These are phyloP conservation scores for Nannizzia gypsea DNA, from an alignment of 2,329 filamentous ascomycete genomes.

Conservation along the genomic window DNA sequence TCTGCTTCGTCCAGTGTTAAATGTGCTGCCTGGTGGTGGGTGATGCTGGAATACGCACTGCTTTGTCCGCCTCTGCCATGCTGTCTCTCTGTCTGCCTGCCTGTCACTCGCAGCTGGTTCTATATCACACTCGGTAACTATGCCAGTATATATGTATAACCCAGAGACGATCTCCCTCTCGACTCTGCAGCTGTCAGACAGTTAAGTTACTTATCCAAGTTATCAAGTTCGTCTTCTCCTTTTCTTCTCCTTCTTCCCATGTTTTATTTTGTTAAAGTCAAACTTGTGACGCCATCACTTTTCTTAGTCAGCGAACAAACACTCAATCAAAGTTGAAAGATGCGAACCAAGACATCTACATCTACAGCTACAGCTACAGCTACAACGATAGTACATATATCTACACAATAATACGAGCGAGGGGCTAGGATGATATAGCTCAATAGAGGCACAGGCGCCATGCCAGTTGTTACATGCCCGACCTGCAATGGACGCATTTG, in stretches of 20 bases:
- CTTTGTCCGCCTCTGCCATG: conserved; percentile 14
- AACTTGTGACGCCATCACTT: background rate
- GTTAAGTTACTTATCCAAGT: no score
- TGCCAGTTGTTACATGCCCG: no score
- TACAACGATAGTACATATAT: no score
- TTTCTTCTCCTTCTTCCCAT: background rate
- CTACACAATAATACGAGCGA: no score
- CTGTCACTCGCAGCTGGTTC: no score
- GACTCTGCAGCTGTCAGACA: background rate
- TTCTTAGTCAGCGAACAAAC: background rate
- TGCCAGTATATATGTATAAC: background rate
- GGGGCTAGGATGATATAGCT: no score
- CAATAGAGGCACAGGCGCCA: no score
- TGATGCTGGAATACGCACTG: background rate
- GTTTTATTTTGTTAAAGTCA: background rate
- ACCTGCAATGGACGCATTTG: conserved; percentile 32
- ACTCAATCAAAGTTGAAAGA: background rate
- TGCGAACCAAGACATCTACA: no score
- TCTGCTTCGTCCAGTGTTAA: background rate
- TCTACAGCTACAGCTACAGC: no score
- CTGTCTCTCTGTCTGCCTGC: no score
- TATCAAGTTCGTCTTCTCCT: background rate
- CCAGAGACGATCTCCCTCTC: background rate
- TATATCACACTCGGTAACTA: background rate
- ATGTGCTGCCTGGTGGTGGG: background rate